phyloP scores from a whole-genome alignment of 129 eudicot genomes.

The Logfia minima region DNA sequence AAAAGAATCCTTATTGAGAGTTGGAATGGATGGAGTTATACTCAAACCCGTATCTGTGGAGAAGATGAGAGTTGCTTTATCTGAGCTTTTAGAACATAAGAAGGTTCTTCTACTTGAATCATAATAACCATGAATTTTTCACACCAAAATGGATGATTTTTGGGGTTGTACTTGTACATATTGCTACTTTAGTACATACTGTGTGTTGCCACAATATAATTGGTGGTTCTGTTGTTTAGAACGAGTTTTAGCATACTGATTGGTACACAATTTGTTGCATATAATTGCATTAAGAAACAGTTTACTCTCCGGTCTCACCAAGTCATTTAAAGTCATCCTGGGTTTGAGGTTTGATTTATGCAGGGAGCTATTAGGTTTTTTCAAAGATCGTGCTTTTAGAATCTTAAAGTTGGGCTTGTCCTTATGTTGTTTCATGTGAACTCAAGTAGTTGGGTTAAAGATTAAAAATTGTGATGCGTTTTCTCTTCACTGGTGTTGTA shows the following conservation, averaged over 20 bases:
- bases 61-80: constrained; percentile 75
- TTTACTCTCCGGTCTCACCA: not conserved
- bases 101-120: constrained; percentile 38
- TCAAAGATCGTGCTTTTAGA: not conserved
- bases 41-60: constrained; percentile 77
- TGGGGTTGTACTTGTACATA: not conserved
- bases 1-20: constrained; percentile 64
- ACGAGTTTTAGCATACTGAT: not conserved
- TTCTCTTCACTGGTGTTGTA: not conserved
- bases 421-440: not conserved
- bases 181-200: not conserved
- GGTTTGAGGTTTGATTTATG: not conserved
- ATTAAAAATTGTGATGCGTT: not conserved
- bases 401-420: not conserved
- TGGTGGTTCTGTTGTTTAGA: not conserved
- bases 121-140: constrained; percentile 13
- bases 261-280: not conserved
- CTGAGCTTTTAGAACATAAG: constrained; percentile 65
- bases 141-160: not conserved
- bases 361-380: not conserved
- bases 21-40: constrained; percentile 78
- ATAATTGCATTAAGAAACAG: not conserved
- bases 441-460: not conserved
- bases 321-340: not conserved
- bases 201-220: not conserved